Percentiles rank a stretch among this genome's conserved stretches.
Conservation (phyloP, 352 stramenopile species). For the Phytophthora cryptogea region DNA sequence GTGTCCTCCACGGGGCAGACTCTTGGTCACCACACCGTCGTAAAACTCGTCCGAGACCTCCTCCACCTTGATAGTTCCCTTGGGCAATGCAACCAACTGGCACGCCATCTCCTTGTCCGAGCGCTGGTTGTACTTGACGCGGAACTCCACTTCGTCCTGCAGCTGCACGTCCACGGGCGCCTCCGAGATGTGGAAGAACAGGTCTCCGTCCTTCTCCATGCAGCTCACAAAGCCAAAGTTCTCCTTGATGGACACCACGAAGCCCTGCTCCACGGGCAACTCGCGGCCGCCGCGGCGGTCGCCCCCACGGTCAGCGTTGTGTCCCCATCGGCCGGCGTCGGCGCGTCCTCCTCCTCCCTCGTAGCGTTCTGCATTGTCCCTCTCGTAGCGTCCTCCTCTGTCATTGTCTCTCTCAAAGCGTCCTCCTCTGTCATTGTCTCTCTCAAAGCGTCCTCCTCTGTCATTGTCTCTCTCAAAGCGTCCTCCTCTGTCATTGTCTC, state of each 20-base stretch:
- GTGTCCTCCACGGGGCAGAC: slow-evolving; percentile 43
- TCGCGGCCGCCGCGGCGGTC: slow-evolving; percentile 25
- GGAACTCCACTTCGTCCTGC: slow-evolving; percentile 78
- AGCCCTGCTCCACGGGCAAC: slow-evolving; percentile 40
- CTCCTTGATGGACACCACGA: slow-evolving; percentile 56
- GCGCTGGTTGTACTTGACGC: slow-evolving; percentile 72
- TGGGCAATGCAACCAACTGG: slow-evolving; percentile 65
- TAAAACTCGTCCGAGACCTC: slow-evolving; percentile 58
- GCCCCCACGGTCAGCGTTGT: slow-evolving; percentile 23
- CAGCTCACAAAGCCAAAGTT: slow-evolving; percentile 68
- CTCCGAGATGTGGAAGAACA: slow-evolving; percentile 87
- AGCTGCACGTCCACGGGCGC: slow-evolving; percentile 69
- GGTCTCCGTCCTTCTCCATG: slow-evolving; percentile 65
- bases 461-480: slow-evolving; percentile 11
- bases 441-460: slow-evolving; percentile 12
- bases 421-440: slow-evolving; percentile 10
- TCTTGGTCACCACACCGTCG: slow-evolving; percentile 71
- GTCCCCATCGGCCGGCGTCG: slow-evolving; percentile 28
- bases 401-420: slow-evolving; percentile 18
- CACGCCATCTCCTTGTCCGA: slow-evolving; percentile 76
- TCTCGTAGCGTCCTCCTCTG: background rate
- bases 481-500: slow-evolving; percentile 10
- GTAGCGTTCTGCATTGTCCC: slow-evolving; percentile 6
- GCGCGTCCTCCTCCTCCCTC: slow-evolving; percentile 25
- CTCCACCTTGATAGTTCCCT: slow-evolving; percentile 78